Base-by-base conservation (phyloP, 352 stramenopile species). In the Phytophthora ramorum region DNA sequence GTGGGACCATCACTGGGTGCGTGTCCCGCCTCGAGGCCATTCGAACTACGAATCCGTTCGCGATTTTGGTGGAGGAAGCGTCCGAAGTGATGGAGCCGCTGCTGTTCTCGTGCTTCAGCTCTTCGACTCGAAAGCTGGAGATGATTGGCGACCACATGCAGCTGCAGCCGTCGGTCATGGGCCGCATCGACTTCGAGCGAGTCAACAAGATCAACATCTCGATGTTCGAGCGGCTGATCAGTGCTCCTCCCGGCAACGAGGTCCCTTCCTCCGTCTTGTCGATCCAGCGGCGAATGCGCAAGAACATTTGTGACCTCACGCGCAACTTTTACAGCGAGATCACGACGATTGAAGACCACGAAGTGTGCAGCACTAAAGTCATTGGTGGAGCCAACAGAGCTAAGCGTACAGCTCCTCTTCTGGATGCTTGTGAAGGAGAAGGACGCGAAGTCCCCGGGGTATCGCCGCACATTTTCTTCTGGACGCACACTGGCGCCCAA, bases 61-160 rank as follows among this genome's bases (percentile, higher is more conserved):
- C 87, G 3, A 88, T 96, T 58, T 68, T 97, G 22, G 87, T 96
- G 0, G 89, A 96, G 75, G 90, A 97, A 51, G 87, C 90, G 9
- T 92, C 81, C 0, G 89, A 96, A 76, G 89, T 97, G 26, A 79
- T 96, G 55, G 89, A 97, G 54, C 89, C 90, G 7, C 64, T 96
- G n/a, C 50, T 96, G 24, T 91, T 97, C 37, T 83, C 85, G 35
- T 96, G 89, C 52, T 78, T 97, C 22, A 85, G 81, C 41, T 88
- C 88, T 10, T 93, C 83, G 4, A 96, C 86, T 1, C 79, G 83
- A 46, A 96, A 97, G 44, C 48, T 97, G 16, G 84, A 96, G 67
- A 96, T 96, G 87, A 96, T 96, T 54, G 90, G 90, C 10, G 90
- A 97, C 44, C 89, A 97, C 53, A 69, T 90, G 73, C 90, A 97